Evolutionary conservation across 495 filamentous ascomycete species (phyloP).

Genomic region (Neurospora discreta): DNA sequence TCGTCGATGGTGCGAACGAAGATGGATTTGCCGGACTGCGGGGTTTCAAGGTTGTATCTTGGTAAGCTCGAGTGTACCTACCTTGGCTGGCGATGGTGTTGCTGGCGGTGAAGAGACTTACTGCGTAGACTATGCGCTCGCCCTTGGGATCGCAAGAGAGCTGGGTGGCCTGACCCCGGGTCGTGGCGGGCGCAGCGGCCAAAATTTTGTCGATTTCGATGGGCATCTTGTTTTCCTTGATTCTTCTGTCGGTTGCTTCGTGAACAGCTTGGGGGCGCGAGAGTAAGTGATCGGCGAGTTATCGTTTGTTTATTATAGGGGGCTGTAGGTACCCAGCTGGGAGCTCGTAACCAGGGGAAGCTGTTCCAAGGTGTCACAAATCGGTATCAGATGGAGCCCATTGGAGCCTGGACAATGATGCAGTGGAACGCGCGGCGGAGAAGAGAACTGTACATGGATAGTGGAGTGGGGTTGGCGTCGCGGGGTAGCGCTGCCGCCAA

Average conservation of each 20-base stretch:
- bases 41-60: not conserved
- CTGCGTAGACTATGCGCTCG: slow-evolving; percentile 86
- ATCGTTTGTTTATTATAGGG: not conserved
- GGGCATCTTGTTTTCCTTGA: slow-evolving; percentile 27
- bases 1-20: slow-evolving; percentile 89
- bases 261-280: slow-evolving; percentile 5
- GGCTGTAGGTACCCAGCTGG: not conserved
- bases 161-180: slow-evolving; percentile 78
- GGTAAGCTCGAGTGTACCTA: not conserved
- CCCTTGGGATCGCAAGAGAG: slow-evolving; percentile 86
- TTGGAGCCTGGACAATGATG: not conserved
- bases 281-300: not conserved
- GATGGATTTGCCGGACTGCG: slow-evolving; percentile 86
- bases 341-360: not conserved
- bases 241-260: not conserved
- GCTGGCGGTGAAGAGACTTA: slow-evolving; percentile 32
- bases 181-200: slow-evolving; percentile 59
- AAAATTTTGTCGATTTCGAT: slow-evolving; percentile 45
- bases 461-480: not conserved
- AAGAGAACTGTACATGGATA: not conserved
- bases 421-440: not conserved
- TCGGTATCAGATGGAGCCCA: not conserved
- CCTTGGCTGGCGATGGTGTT: not conserved
- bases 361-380: not conserved
- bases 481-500: not conserved